Conservation (phyloP, 768 basidiomycete genomes). For the Podaxis carcinomalis region DNA sequence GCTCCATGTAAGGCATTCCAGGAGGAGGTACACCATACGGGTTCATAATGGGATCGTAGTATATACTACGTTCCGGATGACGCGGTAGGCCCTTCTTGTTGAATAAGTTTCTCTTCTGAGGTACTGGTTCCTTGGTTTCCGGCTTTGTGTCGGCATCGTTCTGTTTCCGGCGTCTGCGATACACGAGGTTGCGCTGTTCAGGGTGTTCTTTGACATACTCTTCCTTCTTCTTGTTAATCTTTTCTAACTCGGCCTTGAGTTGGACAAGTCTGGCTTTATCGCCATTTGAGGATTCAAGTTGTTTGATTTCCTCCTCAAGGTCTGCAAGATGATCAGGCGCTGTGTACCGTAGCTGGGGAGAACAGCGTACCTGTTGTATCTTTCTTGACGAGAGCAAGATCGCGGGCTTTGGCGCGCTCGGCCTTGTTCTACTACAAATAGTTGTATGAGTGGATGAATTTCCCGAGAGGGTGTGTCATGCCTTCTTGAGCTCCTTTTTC, state of each 20-base stretch:
- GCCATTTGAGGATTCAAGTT: conserved; percentile 45
- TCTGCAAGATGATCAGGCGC: conserved; percentile 39
- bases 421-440: conserved; percentile 82
- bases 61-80: conserved; percentile 89
- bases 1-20: conserved; percentile 92
- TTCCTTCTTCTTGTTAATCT: conserved; percentile 82
- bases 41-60: conserved; percentile 92
- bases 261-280: conserved; percentile 66
- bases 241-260: conserved; percentile 74
- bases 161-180: conserved; percentile 46
- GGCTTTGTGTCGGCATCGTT: conserved; percentile 26
- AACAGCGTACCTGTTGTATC: conserved; percentile 69
- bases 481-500: conserved; percentile 96
- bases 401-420: conserved; percentile 73
- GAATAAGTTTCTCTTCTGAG: conserved; percentile 67
- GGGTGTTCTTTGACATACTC: conserved; percentile 93
- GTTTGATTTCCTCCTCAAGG: conserved; percentile 75
- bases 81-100: conserved; percentile 81
- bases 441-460: background rate
- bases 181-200: conserved; percentile 85
- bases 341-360: background rate
- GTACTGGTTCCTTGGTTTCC: conserved; percentile 33
- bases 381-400: conserved; percentile 91
- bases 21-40: conserved; percentile 92
- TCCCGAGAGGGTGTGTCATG: conserved; percentile 24